phyloP scores from a whole-genome alignment of 495 filamentous ascomycete species.

The Lophiotrema nucula region DNA sequence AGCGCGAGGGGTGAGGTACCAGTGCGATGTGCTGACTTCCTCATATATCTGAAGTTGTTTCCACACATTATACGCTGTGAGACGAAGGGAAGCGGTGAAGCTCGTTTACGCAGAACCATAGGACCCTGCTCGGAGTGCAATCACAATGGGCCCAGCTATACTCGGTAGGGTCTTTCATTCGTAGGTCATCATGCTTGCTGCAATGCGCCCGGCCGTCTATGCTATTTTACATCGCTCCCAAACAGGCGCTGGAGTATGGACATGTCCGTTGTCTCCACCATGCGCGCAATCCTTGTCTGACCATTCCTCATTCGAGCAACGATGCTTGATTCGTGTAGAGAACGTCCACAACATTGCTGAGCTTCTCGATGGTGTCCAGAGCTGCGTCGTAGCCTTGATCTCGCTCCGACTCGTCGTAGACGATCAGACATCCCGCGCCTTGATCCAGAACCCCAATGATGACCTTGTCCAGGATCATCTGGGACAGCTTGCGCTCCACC shows the following conservation, averaged over 20 bases:
- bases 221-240: conserved; percentile 20
- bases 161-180: no score
- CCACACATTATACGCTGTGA: no score
- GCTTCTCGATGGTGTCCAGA: conserved; percentile 90
- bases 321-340: conserved; percentile 97
- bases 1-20: conserved; percentile 2
- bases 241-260: neutral
- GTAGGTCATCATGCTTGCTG: neutral
- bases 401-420: conserved; percentile 90
- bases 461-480: conserved; percentile 99
- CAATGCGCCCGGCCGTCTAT: neutral
- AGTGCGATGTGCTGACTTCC: no score
- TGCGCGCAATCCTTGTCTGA: neutral
- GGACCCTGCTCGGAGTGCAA: neutral
- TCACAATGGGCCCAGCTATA: neutral
- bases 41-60: conserved; percentile 18
- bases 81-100: conserved; percentile 12
- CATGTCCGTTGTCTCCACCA: neutral
- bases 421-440: conserved; percentile 93
- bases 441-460: conserved; percentile 97
- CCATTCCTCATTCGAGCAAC: conserved; percentile 70
- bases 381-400: conserved; percentile 94
- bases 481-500: conserved; percentile 94
- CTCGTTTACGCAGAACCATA: neutral
- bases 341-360: conserved; percentile 96